Conservation (phyloP, 169 alveolate genomes). For the Babesia sp. region DNA sequence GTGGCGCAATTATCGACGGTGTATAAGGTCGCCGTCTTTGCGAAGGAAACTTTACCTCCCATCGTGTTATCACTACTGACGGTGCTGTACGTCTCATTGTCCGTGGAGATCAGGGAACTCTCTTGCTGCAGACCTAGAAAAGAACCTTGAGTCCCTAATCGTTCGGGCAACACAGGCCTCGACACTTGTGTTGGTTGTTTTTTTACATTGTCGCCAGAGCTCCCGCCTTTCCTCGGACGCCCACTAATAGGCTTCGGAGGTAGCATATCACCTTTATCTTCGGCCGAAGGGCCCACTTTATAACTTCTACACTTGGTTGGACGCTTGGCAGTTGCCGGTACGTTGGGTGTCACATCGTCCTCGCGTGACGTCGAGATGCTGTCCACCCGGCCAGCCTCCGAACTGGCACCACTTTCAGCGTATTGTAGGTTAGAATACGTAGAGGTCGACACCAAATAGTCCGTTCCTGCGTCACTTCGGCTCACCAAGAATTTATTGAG, state of each 20-base stretch:
- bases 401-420: neutral
- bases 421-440: neutral
- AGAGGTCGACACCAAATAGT: neutral
- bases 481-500: neutral
- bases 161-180: neutral
- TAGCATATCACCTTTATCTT: too few relatives aligned
- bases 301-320: too few relatives aligned
- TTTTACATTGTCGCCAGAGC: too few relatives aligned
- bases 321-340: too few relatives aligned
- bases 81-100: neutral
- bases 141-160: neutral
- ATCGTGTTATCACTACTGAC: constrained; percentile 1
- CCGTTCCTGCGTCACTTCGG: neutral
- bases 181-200: neutral
- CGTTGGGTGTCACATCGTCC: neutral
- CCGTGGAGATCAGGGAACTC: constrained; percentile 1
- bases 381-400: neutral
- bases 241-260: too few relatives aligned
- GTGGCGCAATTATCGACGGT: neutral
- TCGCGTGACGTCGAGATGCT: neutral
- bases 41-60: constrained; percentile 16
- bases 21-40: constrained; percentile 25
- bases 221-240: too few relatives aligned
- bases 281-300: too few relatives aligned
- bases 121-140: neutral